These are phyloP conservation scores for Populus euphratica DNA, from an alignment of 345 rosid genomes.

Conservation along the genomic window DNA sequence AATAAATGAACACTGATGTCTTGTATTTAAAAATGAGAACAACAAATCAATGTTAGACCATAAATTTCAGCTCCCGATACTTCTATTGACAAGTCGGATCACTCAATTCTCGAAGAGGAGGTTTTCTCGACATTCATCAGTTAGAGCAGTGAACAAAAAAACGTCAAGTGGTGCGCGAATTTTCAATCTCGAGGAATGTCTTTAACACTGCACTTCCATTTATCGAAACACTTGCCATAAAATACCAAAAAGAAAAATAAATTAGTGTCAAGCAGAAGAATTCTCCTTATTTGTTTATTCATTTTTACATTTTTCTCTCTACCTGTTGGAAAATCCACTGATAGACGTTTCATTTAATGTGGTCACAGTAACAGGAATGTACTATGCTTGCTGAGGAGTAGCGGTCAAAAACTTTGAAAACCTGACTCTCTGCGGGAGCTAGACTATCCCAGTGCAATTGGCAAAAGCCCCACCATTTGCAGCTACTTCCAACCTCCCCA, in stretches of 20 bases:
- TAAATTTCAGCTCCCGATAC: not conserved
- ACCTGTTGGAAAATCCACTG: constrained; percentile 18
- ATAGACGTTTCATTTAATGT: constrained; percentile 33
- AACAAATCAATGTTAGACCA: too few species aligned
- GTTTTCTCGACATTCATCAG: too few species aligned
- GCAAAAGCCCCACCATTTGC: constrained; percentile 15
- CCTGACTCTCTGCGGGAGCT: constrained; percentile 15
- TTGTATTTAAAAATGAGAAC: too few species aligned
- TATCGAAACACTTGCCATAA: constrained; percentile 9
- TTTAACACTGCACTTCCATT: constrained; percentile 6
- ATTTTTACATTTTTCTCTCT: not conserved
- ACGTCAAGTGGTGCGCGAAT: not conserved
- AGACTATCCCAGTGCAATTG: constrained; percentile 7
- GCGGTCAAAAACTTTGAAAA: constrained; percentile 34
- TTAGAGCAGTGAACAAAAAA: too few species aligned
- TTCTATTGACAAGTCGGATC: not conserved
- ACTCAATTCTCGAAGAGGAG: not conserved
- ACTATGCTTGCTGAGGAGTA: constrained; percentile 16
- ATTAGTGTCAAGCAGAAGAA: not conserved
- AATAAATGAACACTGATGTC: too few species aligned
- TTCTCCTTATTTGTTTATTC: too few species aligned
- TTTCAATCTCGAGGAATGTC: constrained; percentile 39
- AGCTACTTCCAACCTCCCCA: constrained; percentile 5
- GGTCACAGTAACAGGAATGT: constrained; percentile 32
- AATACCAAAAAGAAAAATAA: not conserved